Evolutionary conservation across 805 yeast species (phyloP), one percentile per base, ranked within the genome.

Genomic region (Ogataea philodendri): DNA sequence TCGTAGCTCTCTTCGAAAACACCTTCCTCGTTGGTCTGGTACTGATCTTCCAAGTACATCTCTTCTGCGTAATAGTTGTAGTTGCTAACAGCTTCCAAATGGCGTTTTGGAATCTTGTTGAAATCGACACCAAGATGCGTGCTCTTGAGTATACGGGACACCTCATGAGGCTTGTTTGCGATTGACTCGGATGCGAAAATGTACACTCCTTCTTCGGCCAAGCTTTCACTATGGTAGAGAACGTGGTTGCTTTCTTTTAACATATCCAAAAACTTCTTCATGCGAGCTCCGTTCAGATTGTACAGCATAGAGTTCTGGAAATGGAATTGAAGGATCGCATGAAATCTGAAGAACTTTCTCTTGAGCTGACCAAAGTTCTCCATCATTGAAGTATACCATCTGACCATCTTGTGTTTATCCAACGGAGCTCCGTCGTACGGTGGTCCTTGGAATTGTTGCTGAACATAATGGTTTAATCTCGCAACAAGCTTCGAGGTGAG

Each of bases 341-440:
- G 76, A 50, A 93, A 86, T 50, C 96, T 77, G 23, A 83, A 74
- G 28, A 90, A 70, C 52, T 86, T 86, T 51, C 97, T 77, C 51
- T 93, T 83, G 40, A 86, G 60, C 30, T 79, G 78, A 18, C 87
- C 88, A 50, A 79, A 74, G 40, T 78, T 81, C 46, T 83, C 93
- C 39, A 81, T 71, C 2, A 82, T 69, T 3, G 78, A 71, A 10
- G 76, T 66, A 45, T 78, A 70, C 89, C 88, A 88, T 33, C 87
- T 69, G 15, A 70, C 71, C 44, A 78, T 60, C 69, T 49, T 61
- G 35, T 43, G 69, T 42, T 30, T 56, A 57, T 59, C 44, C 55
- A 66, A 17, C 9, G 56, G 48, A 9, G 51, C 39, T 3, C 58
- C 62, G 39, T 52, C 60, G 20, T 57, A 55, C 27, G 74, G 70